These are phyloP conservation scores for Patellifolia procumbens DNA, from an alignment of 179 eudicot species.

Conservation along the genomic window DNA sequence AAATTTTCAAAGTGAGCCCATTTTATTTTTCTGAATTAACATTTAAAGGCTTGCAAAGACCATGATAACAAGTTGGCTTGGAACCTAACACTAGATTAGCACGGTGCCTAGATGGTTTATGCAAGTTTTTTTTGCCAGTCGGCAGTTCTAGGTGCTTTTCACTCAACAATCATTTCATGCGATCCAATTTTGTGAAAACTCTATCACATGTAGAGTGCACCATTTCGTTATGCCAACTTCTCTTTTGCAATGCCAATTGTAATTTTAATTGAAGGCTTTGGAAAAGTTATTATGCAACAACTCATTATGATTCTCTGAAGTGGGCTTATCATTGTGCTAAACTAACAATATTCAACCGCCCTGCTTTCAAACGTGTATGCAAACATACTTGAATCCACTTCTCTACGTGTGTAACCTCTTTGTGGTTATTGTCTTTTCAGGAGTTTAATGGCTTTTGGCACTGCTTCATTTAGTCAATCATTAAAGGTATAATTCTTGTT, in stretches of 20 bases:
- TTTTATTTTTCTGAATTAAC: neutral
- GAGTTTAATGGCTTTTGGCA: slow-evolving; percentile 2
- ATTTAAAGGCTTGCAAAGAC: neutral
- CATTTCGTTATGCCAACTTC: neutral
- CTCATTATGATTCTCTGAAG: neutral
- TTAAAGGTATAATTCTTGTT: neutral
- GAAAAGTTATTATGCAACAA: neutral
- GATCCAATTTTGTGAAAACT: neutral
- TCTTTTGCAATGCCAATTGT: neutral
- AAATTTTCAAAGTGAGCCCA: neutral
- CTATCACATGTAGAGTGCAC: neutral
- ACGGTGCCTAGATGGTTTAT: neutral
- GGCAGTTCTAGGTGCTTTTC: neutral
- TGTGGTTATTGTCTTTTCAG: neutral
- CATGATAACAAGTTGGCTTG: neutral
- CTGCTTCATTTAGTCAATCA: neutral
- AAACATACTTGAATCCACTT: neutral
- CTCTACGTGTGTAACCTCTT: neutral
- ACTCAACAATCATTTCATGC: neutral
- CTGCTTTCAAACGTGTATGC: neutral
- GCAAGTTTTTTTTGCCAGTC: neutral
- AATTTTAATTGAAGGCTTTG: neutral
- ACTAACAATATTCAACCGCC: no score
- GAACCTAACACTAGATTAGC: neutral
- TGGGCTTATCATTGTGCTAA: neutral